phyloP scores from a whole-genome alignment of 2,329 filamentous ascomycete genomes.

The Fusarium euwallaceae region DNA sequence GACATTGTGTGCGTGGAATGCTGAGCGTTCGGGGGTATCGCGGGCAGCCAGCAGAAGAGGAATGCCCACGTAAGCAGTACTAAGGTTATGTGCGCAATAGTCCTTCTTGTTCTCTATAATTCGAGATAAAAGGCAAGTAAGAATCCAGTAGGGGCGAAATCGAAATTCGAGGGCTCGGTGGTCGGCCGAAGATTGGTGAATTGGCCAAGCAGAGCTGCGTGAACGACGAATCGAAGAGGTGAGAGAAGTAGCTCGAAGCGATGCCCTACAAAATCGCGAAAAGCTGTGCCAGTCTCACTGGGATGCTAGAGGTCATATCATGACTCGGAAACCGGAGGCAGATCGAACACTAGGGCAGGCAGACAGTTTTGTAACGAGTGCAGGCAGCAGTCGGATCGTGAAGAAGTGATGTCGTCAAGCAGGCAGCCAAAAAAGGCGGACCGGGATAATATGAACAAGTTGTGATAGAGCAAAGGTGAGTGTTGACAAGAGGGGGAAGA shows the following conservation, averaged over 20 bases:
- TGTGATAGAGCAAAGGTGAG: conserved; percentile 20
- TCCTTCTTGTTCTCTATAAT: conserved; percentile 25
- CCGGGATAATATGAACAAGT: conserved; percentile 11
- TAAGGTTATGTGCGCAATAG: conserved; percentile 22
- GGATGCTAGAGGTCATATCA: conserved; percentile 46
- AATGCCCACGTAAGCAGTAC: conserved; percentile 48
- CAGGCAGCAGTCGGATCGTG: conserved; percentile 35
- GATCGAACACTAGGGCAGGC: conserved; percentile 36
- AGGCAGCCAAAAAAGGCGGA: conserved; percentile 34
- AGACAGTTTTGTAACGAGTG: conserved; percentile 22
- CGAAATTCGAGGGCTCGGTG: conserved; percentile 16
- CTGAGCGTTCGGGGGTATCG: conserved; percentile 39
- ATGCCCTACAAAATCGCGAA: conserved; percentile 45
- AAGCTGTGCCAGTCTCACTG: conserved; percentile 46
- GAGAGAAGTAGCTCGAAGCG: conserved; percentile 36
- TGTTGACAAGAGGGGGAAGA: conserved; percentile 12
- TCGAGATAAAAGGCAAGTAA: conserved; percentile 17
- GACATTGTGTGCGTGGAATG: conserved; percentile 63
- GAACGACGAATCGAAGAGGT: conserved; percentile 28
- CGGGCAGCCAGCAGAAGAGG: conserved; percentile 42
- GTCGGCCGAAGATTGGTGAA: conserved; percentile 21
- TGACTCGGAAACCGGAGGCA: conserved; percentile 43
- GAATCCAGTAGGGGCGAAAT: conserved; percentile 24
- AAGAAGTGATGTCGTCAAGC: conserved; percentile 26
- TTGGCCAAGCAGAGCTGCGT: conserved; percentile 19